Evolutionary conservation across 257 asterid genomes (phyloP), one percentile per base, ranked within the genome.

Genomic region (Przewalskia tangutica): DNA sequence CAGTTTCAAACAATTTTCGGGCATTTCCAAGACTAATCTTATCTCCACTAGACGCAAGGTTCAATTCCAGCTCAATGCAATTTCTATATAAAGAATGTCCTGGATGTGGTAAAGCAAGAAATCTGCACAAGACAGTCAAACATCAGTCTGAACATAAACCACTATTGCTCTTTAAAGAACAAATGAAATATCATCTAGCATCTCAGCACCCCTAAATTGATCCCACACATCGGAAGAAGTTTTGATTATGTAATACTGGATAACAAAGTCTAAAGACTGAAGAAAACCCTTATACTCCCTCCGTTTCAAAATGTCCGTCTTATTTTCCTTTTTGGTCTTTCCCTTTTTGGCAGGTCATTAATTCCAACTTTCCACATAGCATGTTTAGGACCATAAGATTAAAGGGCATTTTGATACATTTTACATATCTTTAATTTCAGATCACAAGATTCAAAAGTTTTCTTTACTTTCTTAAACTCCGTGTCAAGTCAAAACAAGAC

Each of bases 91-190:
- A 13, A 40, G 89, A 83, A 76, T 93, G 93, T 56, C 99, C 99
- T 1, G 98, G 98, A 85, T 86, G 97, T 17, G 99, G 99, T 88
- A 93, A 89, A 64, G 90, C 88, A 55, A 96, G 91, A 85, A 88
- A 94, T 86, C 99, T 96, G 97, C 86, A 81, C 55, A 73, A 73
- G 79, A 60, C 13, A 11, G 38, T 18, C 79, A 48, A 13, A 20
- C 14, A n/a, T 73, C 60, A 48, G 60, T 73, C 20, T 8, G 13
- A 48, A 73, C 42, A 48, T 50, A 34, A 48, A 71, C 18, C 14
- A 18, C 7, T 73, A 73, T 20, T 46, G 58, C 40, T 71, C 36
- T 71, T 48, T 7, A 73, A 73, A 13, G 60, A 48, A 23, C 79
- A 73, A 73, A 48, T 73, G 60, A 48, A 73, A 48, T 40, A 73